Evolutionary conservation across 345 rosid species (phyloP), one percentile per base, ranked within the genome.

Genomic region (Draba incana): DNA sequence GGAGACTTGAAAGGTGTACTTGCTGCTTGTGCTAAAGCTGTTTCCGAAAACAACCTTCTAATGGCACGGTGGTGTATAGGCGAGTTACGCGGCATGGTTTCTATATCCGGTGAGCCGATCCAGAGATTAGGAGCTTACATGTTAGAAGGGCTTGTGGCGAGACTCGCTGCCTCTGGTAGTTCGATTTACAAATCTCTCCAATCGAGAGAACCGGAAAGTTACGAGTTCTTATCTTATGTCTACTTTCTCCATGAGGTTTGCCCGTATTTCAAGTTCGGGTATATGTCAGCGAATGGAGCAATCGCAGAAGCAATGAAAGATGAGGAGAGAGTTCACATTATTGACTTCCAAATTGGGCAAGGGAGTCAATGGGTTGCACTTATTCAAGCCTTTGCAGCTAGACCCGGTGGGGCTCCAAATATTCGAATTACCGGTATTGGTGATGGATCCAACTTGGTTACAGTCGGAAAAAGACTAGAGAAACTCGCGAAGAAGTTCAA

Each of bases 241-340:
- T 83, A 83, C 74, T 79, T 88, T 66, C 84, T 90, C 24, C 86
- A 90, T 27, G 97, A 90, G 83, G 92, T 88, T 41, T 92, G 98
- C 35, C 97, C 98, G 15, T 92, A 88, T 79, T 84, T 92, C 76
- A 92, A 89, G 70, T 92, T 92, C 20, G 97, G 98, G 0, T 92
- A 89, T 83, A 89, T 92, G 92, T 89, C 98, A 27, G 97, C 95
- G 3, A 92, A 89, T 66, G 98, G 98, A 52, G 98, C 98, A 1
- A 85, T 92, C 24, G 98, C 98, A 10, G 97, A 89, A 77, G 98
- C 97, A 73, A 88, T 89, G 95, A 92, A 89, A 77, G 84, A 86
- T 60, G 97, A 89, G 62, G 78, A 83, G 55, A 75, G 79, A 71
- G 92, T 92, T 46, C 97, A 92, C 72, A 92, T 92, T 30, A 78